Percentiles rank a stretch among this genome's conserved stretches.
Conservation (phyloP, 1,284 basidiomycete species). For the Heterobasidion annosum region DNA sequence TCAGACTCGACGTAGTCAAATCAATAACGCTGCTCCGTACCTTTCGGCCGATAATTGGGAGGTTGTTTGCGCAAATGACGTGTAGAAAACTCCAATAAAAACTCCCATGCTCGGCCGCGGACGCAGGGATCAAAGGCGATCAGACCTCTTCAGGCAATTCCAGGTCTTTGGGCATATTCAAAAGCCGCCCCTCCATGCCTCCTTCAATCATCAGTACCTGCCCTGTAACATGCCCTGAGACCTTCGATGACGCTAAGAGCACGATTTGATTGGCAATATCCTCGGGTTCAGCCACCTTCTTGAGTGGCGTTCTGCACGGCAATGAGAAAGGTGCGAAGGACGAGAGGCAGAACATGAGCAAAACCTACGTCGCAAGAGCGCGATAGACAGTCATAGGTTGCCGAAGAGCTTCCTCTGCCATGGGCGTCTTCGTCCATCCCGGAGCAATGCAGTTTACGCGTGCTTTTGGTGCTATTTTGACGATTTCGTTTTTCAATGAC, state of each 20-base stretch:
- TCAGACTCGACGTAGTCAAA: too few species aligned
- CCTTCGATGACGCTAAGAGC: constrained; percentile 46
- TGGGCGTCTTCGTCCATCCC: constrained; percentile 61
- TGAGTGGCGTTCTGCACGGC: constrained; percentile 50
- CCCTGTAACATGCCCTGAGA: constrained; percentile 68
- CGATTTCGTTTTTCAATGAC: constrained; percentile 73
- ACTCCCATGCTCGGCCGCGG: too few species aligned
- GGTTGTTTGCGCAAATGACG: too few species aligned
- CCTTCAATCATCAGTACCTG: constrained; percentile 67
- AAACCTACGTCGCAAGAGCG: constrained; percentile 54
- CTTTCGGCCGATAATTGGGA: too few species aligned
- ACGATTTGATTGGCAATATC: constrained; percentile 64
- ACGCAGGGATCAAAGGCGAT: background rate
- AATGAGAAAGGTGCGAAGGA: background rate
- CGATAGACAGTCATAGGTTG: constrained; percentile 37
- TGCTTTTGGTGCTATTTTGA: constrained; percentile 60
- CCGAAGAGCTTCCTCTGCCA: constrained; percentile 41
- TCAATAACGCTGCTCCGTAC: too few species aligned
- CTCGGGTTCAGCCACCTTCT: constrained; percentile 53
- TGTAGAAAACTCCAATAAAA: too few species aligned
- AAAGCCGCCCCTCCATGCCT: constrained; percentile 64
- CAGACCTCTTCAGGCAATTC: constrained; percentile 1
- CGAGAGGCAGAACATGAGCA: background rate
- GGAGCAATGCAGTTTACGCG: constrained; percentile 69
- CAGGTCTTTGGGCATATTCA: constrained; percentile 32